Conservation (phyloP, 139 green algal species). For the Closterium sp. region DNA sequence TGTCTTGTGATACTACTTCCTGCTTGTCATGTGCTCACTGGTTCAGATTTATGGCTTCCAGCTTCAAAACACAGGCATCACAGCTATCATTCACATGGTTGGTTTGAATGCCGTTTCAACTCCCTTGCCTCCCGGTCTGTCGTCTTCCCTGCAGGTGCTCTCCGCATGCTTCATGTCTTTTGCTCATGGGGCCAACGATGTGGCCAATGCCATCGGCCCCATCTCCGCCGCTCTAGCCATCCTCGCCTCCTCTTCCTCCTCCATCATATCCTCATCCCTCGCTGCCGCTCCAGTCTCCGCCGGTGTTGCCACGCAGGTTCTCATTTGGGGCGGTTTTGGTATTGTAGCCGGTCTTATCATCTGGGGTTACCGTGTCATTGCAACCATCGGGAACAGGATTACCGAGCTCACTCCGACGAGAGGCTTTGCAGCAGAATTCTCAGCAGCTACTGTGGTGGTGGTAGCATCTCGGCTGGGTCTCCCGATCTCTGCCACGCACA, state of each 20-base stretch:
- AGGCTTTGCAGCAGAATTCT: conserved; percentile 49
- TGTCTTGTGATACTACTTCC: no score
- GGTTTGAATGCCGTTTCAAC: no score
- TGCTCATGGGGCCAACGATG: conserved; percentile 56
- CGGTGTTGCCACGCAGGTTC: conserved; percentile 42
- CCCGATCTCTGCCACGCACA: conserved; percentile 47
- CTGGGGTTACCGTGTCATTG: conserved; percentile 48
- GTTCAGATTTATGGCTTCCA: no score
- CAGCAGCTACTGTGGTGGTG: conserved; percentile 32
- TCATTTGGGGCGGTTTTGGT: conserved; percentile 40
- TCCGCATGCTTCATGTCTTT: conserved; percentile 82
- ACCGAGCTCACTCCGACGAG: conserved; percentile 46
- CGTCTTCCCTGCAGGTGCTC: conserved; percentile 67
- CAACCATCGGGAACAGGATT: conserved; percentile 49
- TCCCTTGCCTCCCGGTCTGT: neutral
- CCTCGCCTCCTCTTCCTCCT: neutral
- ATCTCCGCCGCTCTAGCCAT: conserved; percentile 59
- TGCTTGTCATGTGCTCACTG: no score
- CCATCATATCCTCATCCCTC: neutral
- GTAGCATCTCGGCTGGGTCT: conserved; percentile 37
- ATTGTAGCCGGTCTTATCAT: conserved; percentile 44
- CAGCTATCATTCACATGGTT: no score
- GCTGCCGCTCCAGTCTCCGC: neutral
- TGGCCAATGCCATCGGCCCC: conserved; percentile 60
- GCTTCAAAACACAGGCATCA: no score